These are phyloP conservation scores for Candida golubevii DNA, from an alignment of 805 yeast species.

Conservation along the genomic window DNA sequence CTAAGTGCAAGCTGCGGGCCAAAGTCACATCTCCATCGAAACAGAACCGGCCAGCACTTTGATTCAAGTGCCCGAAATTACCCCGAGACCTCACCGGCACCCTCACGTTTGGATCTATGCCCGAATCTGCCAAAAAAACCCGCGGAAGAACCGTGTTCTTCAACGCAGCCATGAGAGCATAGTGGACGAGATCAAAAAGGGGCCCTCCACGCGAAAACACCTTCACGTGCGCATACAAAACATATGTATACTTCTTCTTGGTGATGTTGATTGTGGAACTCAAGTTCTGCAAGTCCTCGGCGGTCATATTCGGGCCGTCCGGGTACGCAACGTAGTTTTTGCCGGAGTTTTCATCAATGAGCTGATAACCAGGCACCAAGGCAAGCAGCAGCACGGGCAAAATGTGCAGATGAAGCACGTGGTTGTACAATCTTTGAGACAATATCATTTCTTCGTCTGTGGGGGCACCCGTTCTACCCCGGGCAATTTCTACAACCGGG, in stretches of 20 bases:
- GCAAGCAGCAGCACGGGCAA: conserved; percentile 28
- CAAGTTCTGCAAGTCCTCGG: conserved; percentile 21
- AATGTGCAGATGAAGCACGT: conserved; percentile 53
- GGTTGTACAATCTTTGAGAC: conserved; percentile 61
- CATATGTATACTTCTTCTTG: conserved; percentile 32
- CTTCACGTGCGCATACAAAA: conserved; percentile 66
- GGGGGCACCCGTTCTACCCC: conserved; percentile 78
- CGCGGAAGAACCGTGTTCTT: conserved; percentile 58
- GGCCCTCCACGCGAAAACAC: conserved; percentile 84
- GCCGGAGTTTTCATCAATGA: conserved; percentile 15
- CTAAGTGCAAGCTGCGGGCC: conserved; percentile 36
- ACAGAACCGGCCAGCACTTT: conserved; percentile 31
- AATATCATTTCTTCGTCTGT: conserved; percentile 79
- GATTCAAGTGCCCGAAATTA: conserved; percentile 46
- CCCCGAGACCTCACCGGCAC: conserved; percentile 52
- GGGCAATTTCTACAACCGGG: conserved; percentile 71
- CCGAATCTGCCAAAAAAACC: conserved; percentile 54
- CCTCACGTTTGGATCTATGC: conserved; percentile 49
- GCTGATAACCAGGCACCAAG: conserved; percentile 16
- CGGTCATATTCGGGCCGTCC: conserved; percentile 43
- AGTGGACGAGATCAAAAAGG: conserved; percentile 70
- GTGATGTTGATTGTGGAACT: conserved; percentile 17
- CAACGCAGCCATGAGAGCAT: conserved; percentile 61
- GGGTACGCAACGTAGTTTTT: conserved; percentile 42
- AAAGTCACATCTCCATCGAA: conserved; percentile 44